A percentile compares a stretch with the other conserved stretches of the same genome.
phyloP scores from a whole-genome alignment of 2,329 filamentous ascomycete genomes.

The Fusarium sterilihyphosum region DNA sequence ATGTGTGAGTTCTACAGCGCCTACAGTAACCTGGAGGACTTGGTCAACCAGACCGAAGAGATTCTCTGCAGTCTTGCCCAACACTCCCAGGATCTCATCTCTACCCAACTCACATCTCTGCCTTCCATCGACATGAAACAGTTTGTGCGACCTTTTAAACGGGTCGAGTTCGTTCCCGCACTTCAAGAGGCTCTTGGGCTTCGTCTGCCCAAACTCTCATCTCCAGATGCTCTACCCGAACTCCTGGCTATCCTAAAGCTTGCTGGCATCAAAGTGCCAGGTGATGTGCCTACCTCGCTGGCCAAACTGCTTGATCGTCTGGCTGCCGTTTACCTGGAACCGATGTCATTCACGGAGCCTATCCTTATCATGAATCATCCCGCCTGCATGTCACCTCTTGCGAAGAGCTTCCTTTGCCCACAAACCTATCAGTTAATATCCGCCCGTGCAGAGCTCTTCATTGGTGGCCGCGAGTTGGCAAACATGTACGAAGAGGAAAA shows the following conservation, averaged over 20 bases:
- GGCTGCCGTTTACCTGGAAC: conserved; percentile 80
- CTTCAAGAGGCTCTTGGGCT: conserved; percentile 75
- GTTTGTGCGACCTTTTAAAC: conserved; percentile 66
- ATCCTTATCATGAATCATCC: conserved; percentile 92
- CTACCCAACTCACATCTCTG: conserved; percentile 57
- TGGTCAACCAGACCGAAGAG: conserved; percentile 80
- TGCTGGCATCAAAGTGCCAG: conserved; percentile 71
- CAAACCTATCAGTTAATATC: conserved; percentile 76
- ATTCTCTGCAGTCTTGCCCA: conserved; percentile 70
- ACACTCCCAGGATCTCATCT: conserved; percentile 59
- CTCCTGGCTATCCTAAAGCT: conserved; percentile 65
- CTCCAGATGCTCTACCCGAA: conserved; percentile 64
- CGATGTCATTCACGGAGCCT: conserved; percentile 71
- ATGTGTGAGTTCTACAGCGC: conserved; percentile 97
- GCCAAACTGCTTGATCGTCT: conserved; percentile 82
- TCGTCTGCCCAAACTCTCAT: conserved; percentile 71
- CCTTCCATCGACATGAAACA: conserved; percentile 58
- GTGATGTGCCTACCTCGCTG: conserved; percentile 68
- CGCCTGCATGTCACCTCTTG: conserved; percentile 87
- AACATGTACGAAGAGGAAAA: conserved; percentile 99
- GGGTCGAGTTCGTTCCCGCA: conserved; percentile 83
- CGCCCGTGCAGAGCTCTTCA: conserved; percentile 86
- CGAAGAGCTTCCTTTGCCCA: conserved; percentile 83
- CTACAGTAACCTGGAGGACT: conserved; percentile 77
- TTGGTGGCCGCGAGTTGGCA: conserved; percentile 81